Evolutionary conservation across 306 rosid species (phyloP), one percentile per base, ranked within the genome.

Genomic region (Prunus mongolica): DNA sequence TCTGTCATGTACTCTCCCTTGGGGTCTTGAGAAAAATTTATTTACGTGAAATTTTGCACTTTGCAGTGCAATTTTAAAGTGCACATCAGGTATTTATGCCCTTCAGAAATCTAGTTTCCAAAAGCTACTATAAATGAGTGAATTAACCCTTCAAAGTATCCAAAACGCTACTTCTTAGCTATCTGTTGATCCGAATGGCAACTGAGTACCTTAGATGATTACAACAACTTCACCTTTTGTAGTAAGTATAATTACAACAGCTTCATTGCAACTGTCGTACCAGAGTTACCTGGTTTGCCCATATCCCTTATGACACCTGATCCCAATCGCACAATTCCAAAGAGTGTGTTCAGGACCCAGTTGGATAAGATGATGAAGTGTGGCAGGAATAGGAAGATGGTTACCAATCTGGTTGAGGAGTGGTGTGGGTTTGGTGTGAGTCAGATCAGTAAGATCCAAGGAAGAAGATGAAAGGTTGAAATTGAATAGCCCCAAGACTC

Each of bases 101-200:
- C 64, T 65, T 65, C n/a, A 70, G 58, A 51, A 75, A 55, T 65
- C 71, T 38, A 60, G 27, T 28, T n/a, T 4, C 49, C 65, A 32
- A 22, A 72, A 44, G 70, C 73, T 73, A 57, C 64, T 41, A 22
- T 27, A 65, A 69, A 60, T 49, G 27, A 18, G 41, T 24, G 16
- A 67, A 44, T 63, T 41, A 11, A 49, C 20, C 27, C 18, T 45
- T 50, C 12, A 54, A 44, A 54, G 52, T 49, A 60, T 49, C 44
- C 44, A 34, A 34, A 34, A 34, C 8, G 44, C 44, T 34, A 6
- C 44, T 34, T 34, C 44, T 34, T 34, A 34, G 41, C 44, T 34
- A 34, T 34, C 44, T 34, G 44, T 34, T 6, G 20, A 76, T 54
- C 52, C 61, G 41, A 61, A 69, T 62, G 8, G 41, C 25, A 11